phyloP scores from a whole-genome alignment of 2,329 filamentous ascomycete species.

The Botrytis paeoniae region DNA sequence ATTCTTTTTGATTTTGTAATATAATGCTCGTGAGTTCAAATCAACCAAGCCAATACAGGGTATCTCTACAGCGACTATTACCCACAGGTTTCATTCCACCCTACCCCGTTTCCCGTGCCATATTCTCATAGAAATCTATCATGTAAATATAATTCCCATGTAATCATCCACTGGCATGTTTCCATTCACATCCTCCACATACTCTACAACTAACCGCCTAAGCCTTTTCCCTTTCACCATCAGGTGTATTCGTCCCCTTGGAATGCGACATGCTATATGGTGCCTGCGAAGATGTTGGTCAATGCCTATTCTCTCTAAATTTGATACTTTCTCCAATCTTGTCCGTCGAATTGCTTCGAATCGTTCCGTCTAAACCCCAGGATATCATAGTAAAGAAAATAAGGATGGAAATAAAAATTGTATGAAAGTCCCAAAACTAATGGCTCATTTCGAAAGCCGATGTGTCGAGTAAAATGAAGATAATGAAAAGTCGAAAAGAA shows the following conservation, averaged over 20 bases:
- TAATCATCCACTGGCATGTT: background rate
- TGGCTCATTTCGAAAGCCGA: background rate
- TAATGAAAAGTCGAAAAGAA: slow-evolving; percentile 1
- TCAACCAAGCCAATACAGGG: slow-evolving; percentile 3
- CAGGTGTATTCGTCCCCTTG: slow-evolving; percentile 35
- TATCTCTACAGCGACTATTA: background rate
- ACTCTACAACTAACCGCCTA: background rate
- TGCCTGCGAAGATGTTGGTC: slow-evolving; percentile 27
- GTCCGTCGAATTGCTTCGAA: background rate
- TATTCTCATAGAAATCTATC: background rate
- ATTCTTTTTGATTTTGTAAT: background rate
- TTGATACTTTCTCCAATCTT: background rate
- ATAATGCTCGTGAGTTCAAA: background rate
- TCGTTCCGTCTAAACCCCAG: background rate
- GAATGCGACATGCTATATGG: slow-evolving; percentile 39
- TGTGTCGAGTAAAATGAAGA: background rate
- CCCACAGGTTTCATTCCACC: background rate
- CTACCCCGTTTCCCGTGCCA: no score
- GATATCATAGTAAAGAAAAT: background rate
- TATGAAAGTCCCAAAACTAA: background rate
- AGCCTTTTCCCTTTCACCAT: slow-evolving; percentile 17
- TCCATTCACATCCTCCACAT: background rate
- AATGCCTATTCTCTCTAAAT: slow-evolving; percentile 4
- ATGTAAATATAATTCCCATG: background rate
- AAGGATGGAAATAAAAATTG: background rate